Evolutionary conservation across 305 asterid genomes (phyloP), one percentile per base, ranked within the genome.

Genomic region (Rubia occidens): DNA sequence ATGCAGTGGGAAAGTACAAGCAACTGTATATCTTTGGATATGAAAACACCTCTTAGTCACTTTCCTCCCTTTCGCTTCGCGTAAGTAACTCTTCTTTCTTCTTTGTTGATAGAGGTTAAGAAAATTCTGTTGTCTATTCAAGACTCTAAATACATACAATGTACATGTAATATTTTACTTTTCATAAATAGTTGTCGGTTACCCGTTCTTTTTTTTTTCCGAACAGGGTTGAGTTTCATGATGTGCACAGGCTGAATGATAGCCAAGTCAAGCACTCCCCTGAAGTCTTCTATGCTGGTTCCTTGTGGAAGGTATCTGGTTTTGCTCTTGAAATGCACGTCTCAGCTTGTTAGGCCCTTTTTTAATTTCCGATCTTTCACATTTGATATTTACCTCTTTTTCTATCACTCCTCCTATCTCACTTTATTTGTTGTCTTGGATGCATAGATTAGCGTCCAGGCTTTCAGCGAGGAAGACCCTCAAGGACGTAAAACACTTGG

Each of bases 401-500:
- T 15, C 72, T 32, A 32, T 11, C 32, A 13, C 35, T 17, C 44
- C 13, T 40, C 42, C 45, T 20, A 54, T 32, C 64, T 17, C 47
- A 59, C 29, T 64, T 24, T 60, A 73, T 74, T 75, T 78, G 78
- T 62, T 68, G 58, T 79, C 47, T 71, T 78, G 78, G 72, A 74
- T 78, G 68, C 69, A 60, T 74, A 94, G 99, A 88, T 94, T 73
- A 94, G 95, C 68, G 86, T 94, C 70, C 97, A 94, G 89, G 97
- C 99, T 72, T 94, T 94, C 75, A 87, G 89, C 65, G 94, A 94
- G 78, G 99, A 94, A 85, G 96, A 94, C 71, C 96, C 90, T 68
- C 97, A 90, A 86, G 99, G 99, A 69, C 93, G 97, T 45, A 91
- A 97, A 24, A 94, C 99, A 4, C 97, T 94, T 76, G 99, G 99